Base-by-base conservation (phyloP, 176 grass and related monocot species). In the Metroxylon sagu region DNA sequence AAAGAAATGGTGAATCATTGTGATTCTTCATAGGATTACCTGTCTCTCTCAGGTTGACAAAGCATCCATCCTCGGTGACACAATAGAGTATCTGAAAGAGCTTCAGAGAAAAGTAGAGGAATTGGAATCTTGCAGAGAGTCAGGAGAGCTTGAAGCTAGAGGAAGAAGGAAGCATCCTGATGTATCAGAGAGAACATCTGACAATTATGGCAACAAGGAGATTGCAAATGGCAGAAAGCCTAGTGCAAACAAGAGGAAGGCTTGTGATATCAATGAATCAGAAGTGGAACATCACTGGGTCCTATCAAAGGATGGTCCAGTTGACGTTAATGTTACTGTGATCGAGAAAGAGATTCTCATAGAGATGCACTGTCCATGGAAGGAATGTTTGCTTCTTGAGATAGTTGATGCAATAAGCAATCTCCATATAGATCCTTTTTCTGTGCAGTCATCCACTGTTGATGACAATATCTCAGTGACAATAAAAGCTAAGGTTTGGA, bases 61-160 rank as follows among this genome's bases (percentile, higher is more conserved):
- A 77, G 83, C 80, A 48, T 88, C 93, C 4, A 85, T 91, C 43
- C 84, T 97, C 19, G 81, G 75, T 0, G 73, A 91, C n/a, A 80
- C 92, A 18, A 88, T 97, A 57, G 87, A 73, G 0, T 97, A 97
- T 29, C 52, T 97, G 0, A 92, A 74, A 62, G 78, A 92, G 73
- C 81, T 97, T 4, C 55, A 92, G 52, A 74, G 21, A 71, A 84
- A 66, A 62, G 70, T 97, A 1, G 48, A 76, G 28, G 87, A 83
- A 61, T 62, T 97, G 6, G 78, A 92, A 65, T 85, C 84, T 17
- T 77, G 48, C 19, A 27, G 35, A 29, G 66, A 60, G 16, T 71
- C 31, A 21, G 19, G 63, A 4, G 50, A 49, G 17, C 72, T 68
- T 30, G 77, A 62, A 57, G 50, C 66, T 6, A 62, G 26, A 26